Evolutionary conservation across 306 rosid species (phyloP), one percentile per base, ranked within the genome.

Genomic region (Lotus japonicus): DNA sequence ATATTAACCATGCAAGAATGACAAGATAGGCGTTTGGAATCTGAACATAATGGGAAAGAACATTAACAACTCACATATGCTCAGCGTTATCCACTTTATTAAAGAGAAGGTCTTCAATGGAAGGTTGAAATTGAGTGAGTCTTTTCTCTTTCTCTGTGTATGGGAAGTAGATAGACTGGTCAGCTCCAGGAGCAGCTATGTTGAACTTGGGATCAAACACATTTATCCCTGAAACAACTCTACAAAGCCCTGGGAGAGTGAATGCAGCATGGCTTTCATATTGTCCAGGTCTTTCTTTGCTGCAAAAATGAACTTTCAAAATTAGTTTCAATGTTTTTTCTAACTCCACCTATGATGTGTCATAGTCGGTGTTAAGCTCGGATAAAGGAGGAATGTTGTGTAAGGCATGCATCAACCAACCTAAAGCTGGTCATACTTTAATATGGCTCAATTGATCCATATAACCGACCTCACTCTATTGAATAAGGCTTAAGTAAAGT

Each of bases 121-220:
- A 85, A 11, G 91, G 84, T 33, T 74, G 84, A 50, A 86, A 92
- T 66, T 81, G 71, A 26, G 80, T 16, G 57, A 86, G 58, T 15
- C 98, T 83, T n/a, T 43, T 72, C 33, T 84, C 79, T 74, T 81
- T 87, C 63, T 83, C 85, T 1, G 85, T 57, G 79, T 61, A 61
- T 53, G 98, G 92, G 80, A 89, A 92, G 63, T 89, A 86, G 58
- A 92, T 80, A 8, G 87, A 71, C 60, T 86, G 96, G 9, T 92
- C 97, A 0, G 98, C 98, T 33, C 97, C 98, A 1, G 98, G 98
- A 0, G 98, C 85, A 6, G 91, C 96, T 39, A 92, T 89, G 73
- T 92, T 92, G 87, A 92, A 92, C 77, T 89, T 92, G 4, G 95
- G 95, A 82, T 92, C 98, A 70, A 89, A 89, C 16, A 92, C 92